These are phyloP conservation scores for Blepharisma japonicum DNA, from an alignment of 73 alveolate species.

Conservation along the genomic window DNA sequence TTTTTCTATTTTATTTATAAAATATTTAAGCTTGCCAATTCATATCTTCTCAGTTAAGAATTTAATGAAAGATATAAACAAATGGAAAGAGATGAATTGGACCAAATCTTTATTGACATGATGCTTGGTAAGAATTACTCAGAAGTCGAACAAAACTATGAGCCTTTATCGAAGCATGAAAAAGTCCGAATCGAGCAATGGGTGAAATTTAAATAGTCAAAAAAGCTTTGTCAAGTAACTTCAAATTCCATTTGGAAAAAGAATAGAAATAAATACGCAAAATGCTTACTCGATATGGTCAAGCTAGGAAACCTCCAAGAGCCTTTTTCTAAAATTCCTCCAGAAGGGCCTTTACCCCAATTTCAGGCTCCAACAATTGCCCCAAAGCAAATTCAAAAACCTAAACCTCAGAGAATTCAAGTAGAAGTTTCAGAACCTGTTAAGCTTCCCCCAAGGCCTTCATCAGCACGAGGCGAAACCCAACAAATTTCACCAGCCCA, in stretches of 20 bases:
- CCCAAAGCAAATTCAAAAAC: not conserved
- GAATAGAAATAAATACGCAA: conserved; percentile 89
- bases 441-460: not conserved
- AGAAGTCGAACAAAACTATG: conserved; percentile 41
- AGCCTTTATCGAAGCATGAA: conserved; percentile 43
- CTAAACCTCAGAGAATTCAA: not conserved
- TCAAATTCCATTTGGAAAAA: conserved; percentile 88
- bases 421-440: not conserved
- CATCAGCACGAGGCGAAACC: not conserved
- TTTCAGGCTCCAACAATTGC: not conserved
- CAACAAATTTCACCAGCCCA: not conserved
- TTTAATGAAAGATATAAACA: not conserved
- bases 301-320: conserved; percentile 70
- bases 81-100: conserved; percentile 33
- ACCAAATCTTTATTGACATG: conserved; percentile 44
- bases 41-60: too few species aligned
- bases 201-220: conserved; percentile 35
- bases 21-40: too few species aligned
- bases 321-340: conserved; percentile 89
- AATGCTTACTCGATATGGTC: conserved; percentile 73
- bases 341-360: conserved; percentile 89
- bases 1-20: too few species aligned
- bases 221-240: conserved; percentile 85
- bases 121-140: conserved; percentile 30
- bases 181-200: conserved; percentile 54